Conservation (phyloP, 805 yeast species). For the Yamadazyma laniorum region DNA sequence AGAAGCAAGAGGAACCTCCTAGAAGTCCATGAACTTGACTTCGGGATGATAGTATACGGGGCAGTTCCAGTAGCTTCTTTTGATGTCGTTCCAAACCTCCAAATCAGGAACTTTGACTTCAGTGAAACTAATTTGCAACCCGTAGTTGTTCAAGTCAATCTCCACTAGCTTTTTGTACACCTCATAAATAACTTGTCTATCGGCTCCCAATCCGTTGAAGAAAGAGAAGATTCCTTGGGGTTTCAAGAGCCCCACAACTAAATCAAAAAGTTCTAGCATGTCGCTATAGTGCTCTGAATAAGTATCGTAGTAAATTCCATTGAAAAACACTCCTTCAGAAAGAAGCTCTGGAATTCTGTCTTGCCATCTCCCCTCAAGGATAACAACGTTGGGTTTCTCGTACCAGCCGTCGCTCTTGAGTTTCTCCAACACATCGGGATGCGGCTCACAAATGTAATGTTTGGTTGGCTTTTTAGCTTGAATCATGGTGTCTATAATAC, state of each 20-base stretch:
- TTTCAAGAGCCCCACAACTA: constrained; percentile 75
- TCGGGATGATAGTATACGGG: constrained; percentile 68
- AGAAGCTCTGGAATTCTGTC: constrained; percentile 67
- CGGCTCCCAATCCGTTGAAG: constrained; percentile 73
- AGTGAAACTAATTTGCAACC: constrained; percentile 60
- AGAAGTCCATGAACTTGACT: constrained; percentile 41
- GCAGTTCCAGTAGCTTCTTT: constrained; percentile 67
- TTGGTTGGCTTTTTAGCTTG: constrained; percentile 55
- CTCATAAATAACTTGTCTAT: constrained; percentile 46
- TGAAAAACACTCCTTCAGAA: constrained; percentile 63
- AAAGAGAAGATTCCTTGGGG: constrained; percentile 85
- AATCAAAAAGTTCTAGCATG: constrained; percentile 81
- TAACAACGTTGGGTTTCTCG: constrained; percentile 64
- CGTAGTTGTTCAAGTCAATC: constrained; percentile 75
- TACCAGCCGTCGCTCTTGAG: constrained; percentile 80
- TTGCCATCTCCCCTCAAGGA: constrained; percentile 93
- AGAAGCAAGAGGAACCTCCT: no score
- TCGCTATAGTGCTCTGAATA: constrained; percentile 89
- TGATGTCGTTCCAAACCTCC: constrained; percentile 61
- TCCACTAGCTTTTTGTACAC: constrained; percentile 83
- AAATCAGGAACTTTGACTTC: constrained; percentile 48
- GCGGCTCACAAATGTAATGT: constrained; percentile 93
- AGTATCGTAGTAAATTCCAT: constrained; percentile 92
- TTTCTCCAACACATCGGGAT: constrained; percentile 80
- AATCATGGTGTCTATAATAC: constrained; percentile 83